phyloP scores from a whole-genome alignment of 2,329 filamentous ascomycete genomes.

The Apiospora arundinis region DNA sequence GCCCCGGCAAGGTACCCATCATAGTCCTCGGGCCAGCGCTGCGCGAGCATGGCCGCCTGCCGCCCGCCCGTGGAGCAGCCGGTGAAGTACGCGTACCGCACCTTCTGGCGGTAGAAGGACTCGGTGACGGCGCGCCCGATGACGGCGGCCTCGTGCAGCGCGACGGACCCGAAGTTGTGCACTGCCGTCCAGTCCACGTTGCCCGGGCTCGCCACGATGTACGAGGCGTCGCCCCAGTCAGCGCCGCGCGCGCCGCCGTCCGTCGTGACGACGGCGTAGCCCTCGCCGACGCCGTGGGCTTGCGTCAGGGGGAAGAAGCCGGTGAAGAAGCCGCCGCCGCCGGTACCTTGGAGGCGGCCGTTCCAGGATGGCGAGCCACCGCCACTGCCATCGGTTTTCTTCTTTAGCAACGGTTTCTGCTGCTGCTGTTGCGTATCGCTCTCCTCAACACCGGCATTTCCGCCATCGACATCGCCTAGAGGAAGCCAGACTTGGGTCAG shows the following conservation, averaged over 20 bases:
- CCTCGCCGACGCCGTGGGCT: not conserved
- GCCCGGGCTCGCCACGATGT: conserved; percentile 15
- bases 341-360: conserved; percentile 18
- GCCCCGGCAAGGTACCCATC: conserved; percentile 18
- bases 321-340: conserved; percentile 13
- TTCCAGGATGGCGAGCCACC: conserved; percentile 11
- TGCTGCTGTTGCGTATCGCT: not conserved
- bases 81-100: not conserved
- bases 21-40: conserved; percentile 15
- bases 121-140: conserved; percentile 7
- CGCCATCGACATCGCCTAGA: not conserved
- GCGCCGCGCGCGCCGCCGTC: conserved; percentile 2
- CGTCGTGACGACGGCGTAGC: conserved; percentile 22
- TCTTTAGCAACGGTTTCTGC: not conserved
- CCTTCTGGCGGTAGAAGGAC: not conserved
- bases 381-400: not conserved
- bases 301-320: conserved; percentile 8
- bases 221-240: not conserved
- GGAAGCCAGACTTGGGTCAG: conserved; percentile 18
- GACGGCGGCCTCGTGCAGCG: conserved; percentile 17
- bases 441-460: not conserved
- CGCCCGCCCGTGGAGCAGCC: conserved; percentile 20
- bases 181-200: conserved; percentile 22
- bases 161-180: conserved; percentile 22
- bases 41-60: conserved; percentile 19